phyloP scores from a whole-genome alignment of 768 basidiomycete species.

The Plicaturopsis crispa region DNA sequence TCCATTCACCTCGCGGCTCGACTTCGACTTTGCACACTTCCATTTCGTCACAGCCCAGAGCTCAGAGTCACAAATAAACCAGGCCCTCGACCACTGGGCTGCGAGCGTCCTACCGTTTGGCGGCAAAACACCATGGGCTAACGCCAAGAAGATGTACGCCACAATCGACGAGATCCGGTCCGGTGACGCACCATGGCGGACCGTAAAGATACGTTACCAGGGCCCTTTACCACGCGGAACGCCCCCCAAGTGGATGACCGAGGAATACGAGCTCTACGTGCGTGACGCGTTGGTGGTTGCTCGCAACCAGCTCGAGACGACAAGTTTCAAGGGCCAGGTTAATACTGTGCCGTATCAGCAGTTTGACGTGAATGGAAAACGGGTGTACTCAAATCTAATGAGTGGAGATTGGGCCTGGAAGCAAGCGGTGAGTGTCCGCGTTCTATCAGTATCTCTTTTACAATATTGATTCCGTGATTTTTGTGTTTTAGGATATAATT shows the following conservation, averaged over 20 bases:
- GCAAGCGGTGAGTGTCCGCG: slow-evolving; percentile 16
- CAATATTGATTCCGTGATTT: too few relatives aligned
- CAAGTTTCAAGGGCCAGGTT: too few relatives aligned
- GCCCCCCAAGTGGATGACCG: slow-evolving; percentile 21
- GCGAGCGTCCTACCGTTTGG: slow-evolving; percentile 13
- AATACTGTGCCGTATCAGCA: slow-evolving; percentile 16
- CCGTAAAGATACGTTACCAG: slow-evolving; percentile 10
- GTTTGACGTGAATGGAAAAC: slow-evolving; percentile 13
- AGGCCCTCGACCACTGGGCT: slow-evolving; percentile 17
- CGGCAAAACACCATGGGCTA: slow-evolving; percentile 11
- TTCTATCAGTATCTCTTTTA: too few relatives aligned
- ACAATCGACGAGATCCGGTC: slow-evolving; percentile 16
- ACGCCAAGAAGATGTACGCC: slow-evolving; percentile 13
- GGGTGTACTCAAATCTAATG: slow-evolving; percentile 19
- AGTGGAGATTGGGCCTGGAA: slow-evolving; percentile 20
- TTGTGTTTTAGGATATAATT: slow-evolving; percentile 5
- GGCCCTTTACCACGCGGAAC: slow-evolving; percentile 10
- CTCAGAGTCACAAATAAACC: slow-evolving; percentile 13
- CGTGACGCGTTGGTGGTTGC: too few relatives aligned
- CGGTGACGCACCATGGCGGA: slow-evolving; percentile 18
- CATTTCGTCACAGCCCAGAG: slow-evolving; percentile 18
- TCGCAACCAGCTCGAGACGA: too few relatives aligned
- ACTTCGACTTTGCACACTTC: slow-evolving; percentile 22
- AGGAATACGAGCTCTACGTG: slow-evolving; percentile 15
- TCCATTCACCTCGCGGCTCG: slow-evolving; percentile 17